Evolutionary conservation across 345 rosid genomes (phyloP).

Genomic region (Firmiana major): DNA sequence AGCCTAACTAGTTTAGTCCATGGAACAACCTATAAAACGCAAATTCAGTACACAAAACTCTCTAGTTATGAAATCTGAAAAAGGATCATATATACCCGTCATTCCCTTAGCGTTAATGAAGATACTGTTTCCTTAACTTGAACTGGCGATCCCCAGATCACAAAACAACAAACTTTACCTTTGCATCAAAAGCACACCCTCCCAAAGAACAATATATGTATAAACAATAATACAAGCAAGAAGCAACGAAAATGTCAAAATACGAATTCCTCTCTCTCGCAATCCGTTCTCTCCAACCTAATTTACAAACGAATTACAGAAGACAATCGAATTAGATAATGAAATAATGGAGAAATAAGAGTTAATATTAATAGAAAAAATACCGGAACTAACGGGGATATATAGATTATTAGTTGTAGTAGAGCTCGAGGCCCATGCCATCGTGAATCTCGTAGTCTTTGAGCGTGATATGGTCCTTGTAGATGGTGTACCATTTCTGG

Average conservation of each 20-base stretch:
- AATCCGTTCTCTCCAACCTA: too few relatives aligned
- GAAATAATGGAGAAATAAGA: not conserved
- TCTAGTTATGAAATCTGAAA: too few relatives aligned
- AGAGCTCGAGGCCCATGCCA: slow-evolving; percentile 61
- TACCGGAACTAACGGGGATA: not conserved
- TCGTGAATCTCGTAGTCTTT: slow-evolving; percentile 57
- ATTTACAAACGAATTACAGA: not conserved
- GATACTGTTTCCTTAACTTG: too few relatives aligned
- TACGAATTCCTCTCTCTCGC: too few relatives aligned
- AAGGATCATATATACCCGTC: too few relatives aligned
- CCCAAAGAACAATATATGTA: not conserved
- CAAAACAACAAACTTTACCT: too few relatives aligned
- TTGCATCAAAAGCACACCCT: too few relatives aligned
- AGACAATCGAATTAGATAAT: not conserved
- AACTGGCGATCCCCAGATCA: too few relatives aligned
- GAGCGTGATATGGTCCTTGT: slow-evolving; percentile 53
- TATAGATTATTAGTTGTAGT: slow-evolving; percentile 30
- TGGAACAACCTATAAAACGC: too few relatives aligned
- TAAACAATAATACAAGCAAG: not conserved
- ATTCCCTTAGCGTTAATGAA: too few relatives aligned
- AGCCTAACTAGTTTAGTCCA: not conserved
- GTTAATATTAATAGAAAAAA: not conserved
- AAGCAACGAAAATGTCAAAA: not conserved
- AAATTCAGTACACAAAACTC: too few relatives aligned
- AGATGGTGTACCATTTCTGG: slow-evolving; percentile 57